Conservation (phyloP, 129 eudicot genomes). For the Lonicera japonica region DNA sequence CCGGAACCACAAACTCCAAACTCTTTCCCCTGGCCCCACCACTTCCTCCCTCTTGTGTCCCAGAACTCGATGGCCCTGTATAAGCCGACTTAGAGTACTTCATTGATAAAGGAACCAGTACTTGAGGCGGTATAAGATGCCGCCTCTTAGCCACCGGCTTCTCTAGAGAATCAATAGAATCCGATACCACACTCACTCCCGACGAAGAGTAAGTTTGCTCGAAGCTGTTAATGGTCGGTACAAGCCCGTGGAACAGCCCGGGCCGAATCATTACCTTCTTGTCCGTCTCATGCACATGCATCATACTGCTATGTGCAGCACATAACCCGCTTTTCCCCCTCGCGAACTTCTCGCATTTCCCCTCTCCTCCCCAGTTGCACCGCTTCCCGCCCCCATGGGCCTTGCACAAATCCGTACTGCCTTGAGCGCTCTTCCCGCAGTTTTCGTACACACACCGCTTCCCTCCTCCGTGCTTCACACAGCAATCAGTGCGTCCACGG, state of each 20-base stretch:
- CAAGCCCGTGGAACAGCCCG: slow-evolving; percentile 59
- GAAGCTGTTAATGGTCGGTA: slow-evolving; percentile 12
- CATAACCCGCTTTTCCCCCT: slow-evolving; percentile 79
- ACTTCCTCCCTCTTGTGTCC: slow-evolving; percentile 20
- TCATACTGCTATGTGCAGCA: slow-evolving; percentile 74
- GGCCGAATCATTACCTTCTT: slow-evolving; percentile 47
- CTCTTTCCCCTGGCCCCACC: slow-evolving; percentile 15
- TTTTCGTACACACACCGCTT: slow-evolving; percentile 67
- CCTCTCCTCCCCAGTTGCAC: slow-evolving; percentile 75
- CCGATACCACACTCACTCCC: slow-evolving; percentile 36
- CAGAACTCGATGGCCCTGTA: slow-evolving; percentile 18
- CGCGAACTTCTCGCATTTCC: slow-evolving; percentile 89
- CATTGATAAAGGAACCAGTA: slow-evolving; percentile 82
- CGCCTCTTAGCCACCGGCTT: slow-evolving; percentile 36
- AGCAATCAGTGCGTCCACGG: slow-evolving; percentile 85
- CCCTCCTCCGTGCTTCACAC: slow-evolving; percentile 92
- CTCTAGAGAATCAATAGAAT: slow-evolving; percentile 28
- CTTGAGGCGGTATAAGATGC: slow-evolving; percentile 75
- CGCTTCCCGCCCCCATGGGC: slow-evolving; percentile 89
- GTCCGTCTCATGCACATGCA: slow-evolving; percentile 36
- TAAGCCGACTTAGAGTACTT: slow-evolving; percentile 43
- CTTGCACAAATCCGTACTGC: slow-evolving; percentile 82
- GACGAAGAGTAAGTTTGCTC: slow-evolving; percentile 40
- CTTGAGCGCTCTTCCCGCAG: slow-evolving; percentile 91
- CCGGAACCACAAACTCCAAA: slow-evolving; percentile 32